These are phyloP conservation scores for Epichloe glyceriae DNA, from an alignment of 2,329 filamentous ascomycete genomes.

Conservation along the genomic window DNA sequence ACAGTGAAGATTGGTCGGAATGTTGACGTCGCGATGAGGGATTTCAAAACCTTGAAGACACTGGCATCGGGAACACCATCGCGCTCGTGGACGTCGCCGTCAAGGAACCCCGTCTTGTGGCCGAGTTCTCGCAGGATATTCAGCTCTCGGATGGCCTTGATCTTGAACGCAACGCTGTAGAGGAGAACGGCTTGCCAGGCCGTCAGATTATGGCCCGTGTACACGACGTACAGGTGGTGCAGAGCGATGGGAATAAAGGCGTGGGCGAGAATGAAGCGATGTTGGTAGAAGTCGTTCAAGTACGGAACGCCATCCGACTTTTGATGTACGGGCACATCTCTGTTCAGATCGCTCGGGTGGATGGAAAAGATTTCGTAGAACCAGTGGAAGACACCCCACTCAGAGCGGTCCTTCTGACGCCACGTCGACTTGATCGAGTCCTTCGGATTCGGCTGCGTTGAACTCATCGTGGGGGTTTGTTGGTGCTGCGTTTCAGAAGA, in stretches of 20 bases:
- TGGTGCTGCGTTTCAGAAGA: too few relatives aligned
- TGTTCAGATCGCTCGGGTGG: slow-evolving; percentile 3
- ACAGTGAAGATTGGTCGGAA: slow-evolving; percentile 4
- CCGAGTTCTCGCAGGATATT: slow-evolving; percentile 2
- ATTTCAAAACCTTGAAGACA: slow-evolving; percentile 1
- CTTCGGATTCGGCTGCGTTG: not conserved
- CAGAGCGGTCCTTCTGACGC: slow-evolving; percentile 4
- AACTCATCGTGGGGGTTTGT: not conserved
- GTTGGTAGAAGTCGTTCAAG: slow-evolving; percentile 3
- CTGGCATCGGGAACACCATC: slow-evolving; percentile 5
- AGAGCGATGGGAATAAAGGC: slow-evolving; percentile 4
- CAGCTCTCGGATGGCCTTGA: slow-evolving; percentile 5
- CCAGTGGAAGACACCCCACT: slow-evolving; percentile 6
- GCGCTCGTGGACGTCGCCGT: slow-evolving; percentile 6
- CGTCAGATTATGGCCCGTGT: slow-evolving; percentile 4
- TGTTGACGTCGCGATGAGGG: slow-evolving; percentile 1
- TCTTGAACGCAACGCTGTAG: slow-evolving; percentile 4
- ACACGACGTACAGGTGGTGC: slow-evolving; percentile 4
- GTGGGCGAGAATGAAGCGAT: slow-evolving; percentile 5
- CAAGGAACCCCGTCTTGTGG: slow-evolving; percentile 3
- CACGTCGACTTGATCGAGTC: slow-evolving; percentile 8
- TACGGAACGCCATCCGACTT: slow-evolving; percentile 5
- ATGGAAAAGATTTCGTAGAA: slow-evolving; percentile 4
- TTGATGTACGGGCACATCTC: slow-evolving; percentile 2
- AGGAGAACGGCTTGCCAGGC: slow-evolving; percentile 5